phyloP scores from a whole-genome alignment of 1,284 basidiomycete genomes.

The Termitomyces sp. region DNA sequence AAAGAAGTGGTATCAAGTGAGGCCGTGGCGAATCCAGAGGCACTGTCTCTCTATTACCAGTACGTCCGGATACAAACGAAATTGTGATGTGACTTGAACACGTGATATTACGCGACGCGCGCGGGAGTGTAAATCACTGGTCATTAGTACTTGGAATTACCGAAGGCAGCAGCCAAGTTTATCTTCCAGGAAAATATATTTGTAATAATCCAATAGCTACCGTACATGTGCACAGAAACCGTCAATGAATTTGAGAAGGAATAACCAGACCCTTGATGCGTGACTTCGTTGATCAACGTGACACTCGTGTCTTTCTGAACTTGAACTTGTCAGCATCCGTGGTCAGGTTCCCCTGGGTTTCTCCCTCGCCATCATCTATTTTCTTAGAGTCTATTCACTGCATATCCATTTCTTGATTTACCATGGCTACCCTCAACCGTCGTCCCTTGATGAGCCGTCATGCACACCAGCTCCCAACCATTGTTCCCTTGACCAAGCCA shows the following conservation, averaged over 20 bases:
- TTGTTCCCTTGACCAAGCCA: slow-evolving; percentile 24
- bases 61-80: slow-evolving; percentile 23
- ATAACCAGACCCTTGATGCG: neutral
- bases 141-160: neutral
- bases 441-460: slow-evolving; percentile 31
- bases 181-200: neutral
- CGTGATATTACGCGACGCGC: slow-evolving; percentile 3
- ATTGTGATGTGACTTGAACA: slow-evolving; percentile 7
- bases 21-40: slow-evolving; percentile 62
- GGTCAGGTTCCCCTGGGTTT: neutral
- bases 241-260: neutral
- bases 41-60: slow-evolving; percentile 53
- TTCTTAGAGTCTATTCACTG: neutral
- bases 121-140: neutral
- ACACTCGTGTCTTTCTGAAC: slow-evolving; percentile 6
- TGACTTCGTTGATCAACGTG: slow-evolving; percentile 16
- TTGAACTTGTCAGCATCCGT: slow-evolving; percentile 1
- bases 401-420: slow-evolving; percentile 13
- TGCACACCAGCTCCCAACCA: slow-evolving; percentile 19
- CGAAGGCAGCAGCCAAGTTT: neutral
- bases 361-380: slow-evolving; percentile 1
- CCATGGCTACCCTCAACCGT: slow-evolving; percentile 39
- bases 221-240: neutral
- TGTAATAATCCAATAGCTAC: neutral
- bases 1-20: slow-evolving; percentile 52